These are phyloP conservation scores for Tripidium arundinaceum DNA, from an alignment of 202 grass and related monocot genomes.

Conservation along the genomic window DNA sequence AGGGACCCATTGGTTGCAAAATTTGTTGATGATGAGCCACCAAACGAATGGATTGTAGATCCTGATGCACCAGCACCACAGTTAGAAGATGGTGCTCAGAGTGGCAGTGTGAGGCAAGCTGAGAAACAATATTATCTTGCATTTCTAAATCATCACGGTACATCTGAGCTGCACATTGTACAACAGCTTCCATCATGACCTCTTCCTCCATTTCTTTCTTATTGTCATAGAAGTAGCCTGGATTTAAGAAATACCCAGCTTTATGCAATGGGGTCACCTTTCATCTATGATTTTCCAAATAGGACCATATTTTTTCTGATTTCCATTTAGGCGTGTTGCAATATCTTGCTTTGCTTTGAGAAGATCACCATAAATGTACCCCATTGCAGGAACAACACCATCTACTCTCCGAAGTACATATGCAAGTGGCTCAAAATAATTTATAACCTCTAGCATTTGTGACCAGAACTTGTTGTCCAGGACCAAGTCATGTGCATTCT, in stretches of 20 bases:
- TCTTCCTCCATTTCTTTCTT: slow-evolving; percentile 7
- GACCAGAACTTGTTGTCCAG: neutral
- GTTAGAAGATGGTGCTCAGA: too few relatives aligned
- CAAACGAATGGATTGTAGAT: too few relatives aligned
- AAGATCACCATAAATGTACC: slow-evolving; percentile 21
- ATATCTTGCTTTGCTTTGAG: slow-evolving; percentile 17
- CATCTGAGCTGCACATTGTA: neutral
- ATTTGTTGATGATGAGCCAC: too few relatives aligned
- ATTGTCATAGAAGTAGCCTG: slow-evolving; percentile 15
- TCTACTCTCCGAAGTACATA: slow-evolving; percentile 13
- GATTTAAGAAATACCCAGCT: slow-evolving; percentile 19
- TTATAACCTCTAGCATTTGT: neutral
- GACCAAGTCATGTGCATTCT: neutral
- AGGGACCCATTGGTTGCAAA: too few relatives aligned
- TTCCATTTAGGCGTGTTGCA: neutral
- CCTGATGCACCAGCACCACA: too few relatives aligned
- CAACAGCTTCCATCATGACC: neutral
- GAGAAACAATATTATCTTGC: neutral
- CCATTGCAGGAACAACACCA: slow-evolving; percentile 8
- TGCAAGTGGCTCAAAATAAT: neutral
- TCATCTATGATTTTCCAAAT: slow-evolving; percentile 26
- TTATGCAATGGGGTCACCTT: slow-evolving; percentile 17
- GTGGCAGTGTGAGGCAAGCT: too few relatives aligned
- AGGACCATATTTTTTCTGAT: neutral
- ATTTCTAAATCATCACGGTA: neutral